Conservation (phyloP, 345 rosid species). For the Citrus unshiu region DNA sequence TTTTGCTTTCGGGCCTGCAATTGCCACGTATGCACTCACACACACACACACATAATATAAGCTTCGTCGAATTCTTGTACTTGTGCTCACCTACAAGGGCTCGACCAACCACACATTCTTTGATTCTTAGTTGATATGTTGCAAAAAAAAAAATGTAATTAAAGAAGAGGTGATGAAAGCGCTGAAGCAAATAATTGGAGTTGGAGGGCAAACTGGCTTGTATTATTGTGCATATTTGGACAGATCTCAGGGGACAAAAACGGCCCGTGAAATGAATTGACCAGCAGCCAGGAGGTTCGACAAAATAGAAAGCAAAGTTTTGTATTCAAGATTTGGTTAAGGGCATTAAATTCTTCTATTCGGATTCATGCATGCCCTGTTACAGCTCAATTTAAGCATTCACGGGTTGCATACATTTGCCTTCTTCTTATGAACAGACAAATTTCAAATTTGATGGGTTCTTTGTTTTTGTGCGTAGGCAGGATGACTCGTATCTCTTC, state of each 20-base stretch:
- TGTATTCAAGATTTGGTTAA: neutral
- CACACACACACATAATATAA: no score
- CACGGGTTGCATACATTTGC: slow-evolving; percentile 7
- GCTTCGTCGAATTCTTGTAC: neutral
- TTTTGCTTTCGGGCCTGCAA: no score
- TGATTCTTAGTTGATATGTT: neutral
- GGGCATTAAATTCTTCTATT: neutral
- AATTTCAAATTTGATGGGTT: neutral
- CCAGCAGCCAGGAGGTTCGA: neutral
- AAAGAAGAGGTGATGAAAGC: neutral
- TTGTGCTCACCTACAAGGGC: neutral
- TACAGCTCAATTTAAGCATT: neutral
- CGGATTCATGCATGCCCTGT: neutral
- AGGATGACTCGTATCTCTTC: no score
- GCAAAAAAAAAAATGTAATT: neutral
- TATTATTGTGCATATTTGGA: neutral
- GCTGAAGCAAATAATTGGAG: neutral
- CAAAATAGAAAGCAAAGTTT: neutral
- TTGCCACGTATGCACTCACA: neutral
- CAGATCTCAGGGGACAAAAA: neutral
- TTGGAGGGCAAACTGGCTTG: neutral
- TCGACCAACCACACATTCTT: neutral
- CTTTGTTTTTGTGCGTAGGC: neutral
- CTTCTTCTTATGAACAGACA: neutral
- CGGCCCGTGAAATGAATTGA: slow-evolving; percentile 25